Evolutionary conservation across 257 asterid genomes (phyloP), one percentile per base, ranked within the genome.

Genomic region (Rehmannia glutinosa): DNA sequence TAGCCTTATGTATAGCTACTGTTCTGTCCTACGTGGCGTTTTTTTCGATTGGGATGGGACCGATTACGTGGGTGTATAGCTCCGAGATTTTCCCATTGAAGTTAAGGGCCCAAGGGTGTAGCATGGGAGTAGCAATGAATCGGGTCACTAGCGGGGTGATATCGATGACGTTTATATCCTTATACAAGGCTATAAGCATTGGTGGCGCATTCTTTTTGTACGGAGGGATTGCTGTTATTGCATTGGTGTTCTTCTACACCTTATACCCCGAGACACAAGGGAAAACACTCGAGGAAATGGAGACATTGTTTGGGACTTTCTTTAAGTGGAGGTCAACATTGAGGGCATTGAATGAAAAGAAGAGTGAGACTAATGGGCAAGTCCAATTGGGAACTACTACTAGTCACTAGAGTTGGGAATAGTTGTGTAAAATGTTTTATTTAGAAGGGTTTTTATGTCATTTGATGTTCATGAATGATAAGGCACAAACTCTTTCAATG

Each of bases 1-100:
- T 84, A 0, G 84, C 65, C 0, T 8, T 81, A n/a, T 73, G 78
- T 42, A 30, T 87, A 0, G 24, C 53, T 0, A 64, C 77, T 30
- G 80, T 82, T 0, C 35, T 87, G 6, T 61, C 84, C 23, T 82
- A 73, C 75, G 91, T 84, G 61, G 77, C 87, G 2, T 78, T 80
- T 87, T n/a, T n/a, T 69, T 87, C 95, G 0, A 81, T 82, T 0
- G 95, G 95, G 32, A 71, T 87, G 81, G 91, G 95, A 1, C 95
- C 95, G n/a, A 78, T 85, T 1, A 81, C 92, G 0, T 84, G 89
- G 92, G 92, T 87, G 3, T 87, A 87, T 15, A 79, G 85, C 11
- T 83, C 91, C 2, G 95, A 87, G 81, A 82, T 87, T 0, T 87
- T 87, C 10, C 95, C 95, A 0, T 3, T 87, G 52, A 61, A 55